Evolutionary conservation across 306 rosid genomes (phyloP), one percentile per base, ranked within the genome.

Genomic region (Quillaja saponaria): DNA sequence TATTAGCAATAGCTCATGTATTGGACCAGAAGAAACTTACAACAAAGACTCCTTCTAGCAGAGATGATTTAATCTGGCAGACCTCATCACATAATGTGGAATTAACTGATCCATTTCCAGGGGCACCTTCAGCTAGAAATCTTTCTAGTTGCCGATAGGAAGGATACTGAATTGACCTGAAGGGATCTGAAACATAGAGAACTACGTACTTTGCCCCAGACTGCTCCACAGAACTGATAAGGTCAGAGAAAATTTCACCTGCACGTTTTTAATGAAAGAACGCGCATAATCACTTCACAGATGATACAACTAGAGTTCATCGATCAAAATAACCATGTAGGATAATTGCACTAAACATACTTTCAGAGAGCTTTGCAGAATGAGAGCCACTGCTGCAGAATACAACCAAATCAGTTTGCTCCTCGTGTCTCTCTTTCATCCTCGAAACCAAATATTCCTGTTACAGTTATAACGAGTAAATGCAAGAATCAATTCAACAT

Each of bases 31-130:
- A 69, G 62, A 68, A 71, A 55, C 94, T 81, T 82, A 92, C 98
- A 61, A 92, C 98, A 6, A 92, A 61, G 68, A 92, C 47, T 55
- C 98, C 98, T 73, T 92, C 96, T 57, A 92, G 72, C 78, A 92
- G 96, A n/a, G 96, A 88, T 51, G 98, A 79, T 72, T 88, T 88
- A 69, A 88, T 60, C 68, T 79, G 85, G 81, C 98, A 92, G 72
- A 92, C 89, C 69, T 67, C 79, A 78, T 85, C 92, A 74, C 98
- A 92, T 45, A 13, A 1, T 17, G 83, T 74, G 34, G 58, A 47
- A 68, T 76, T 81, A 52, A 35, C 48, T 25, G 85, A 78, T 75
- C 0, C 59, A 72, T 84, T 78, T 58, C 77, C 90, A 5, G 58
- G 14, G 13, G 88, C 39, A 59, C 82, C 68, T 78, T 92, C 98